These are phyloP conservation scores for Helotiales sp. DNA, from an alignment of 2,329 filamentous ascomycete genomes.

Conservation along the genomic window DNA sequence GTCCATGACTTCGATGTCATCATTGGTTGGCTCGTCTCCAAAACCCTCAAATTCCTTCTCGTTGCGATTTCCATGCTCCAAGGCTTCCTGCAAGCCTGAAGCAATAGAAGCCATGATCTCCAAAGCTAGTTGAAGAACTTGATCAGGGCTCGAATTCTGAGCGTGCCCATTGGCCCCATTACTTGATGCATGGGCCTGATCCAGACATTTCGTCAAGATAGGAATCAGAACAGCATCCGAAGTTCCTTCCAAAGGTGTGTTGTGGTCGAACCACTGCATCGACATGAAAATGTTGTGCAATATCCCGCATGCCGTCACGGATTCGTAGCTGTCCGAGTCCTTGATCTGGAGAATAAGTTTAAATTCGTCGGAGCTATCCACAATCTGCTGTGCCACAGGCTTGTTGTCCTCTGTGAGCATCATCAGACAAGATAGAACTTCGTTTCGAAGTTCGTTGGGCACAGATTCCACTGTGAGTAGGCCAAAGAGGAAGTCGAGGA, in stretches of 20 bases:
- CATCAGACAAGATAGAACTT: slow-evolving; percentile 55
- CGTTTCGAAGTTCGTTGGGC: slow-evolving; percentile 41
- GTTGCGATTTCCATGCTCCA: slow-evolving; percentile 45
- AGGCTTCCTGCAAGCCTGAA: slow-evolving; percentile 54
- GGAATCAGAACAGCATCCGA: slow-evolving; percentile 53
- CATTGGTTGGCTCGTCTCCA: slow-evolving; percentile 26
- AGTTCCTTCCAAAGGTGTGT: slow-evolving; percentile 47
- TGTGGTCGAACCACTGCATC: slow-evolving; percentile 53
- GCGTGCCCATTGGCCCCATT: slow-evolving; percentile 25
- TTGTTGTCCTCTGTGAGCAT: slow-evolving; percentile 61
- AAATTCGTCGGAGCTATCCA: slow-evolving; percentile 51
- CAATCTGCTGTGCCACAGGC: slow-evolving; percentile 52
- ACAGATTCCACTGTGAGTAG: slow-evolving; percentile 45
- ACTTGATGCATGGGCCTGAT: slow-evolving; percentile 18
- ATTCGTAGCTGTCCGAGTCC: slow-evolving; percentile 47
- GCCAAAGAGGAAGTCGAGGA: slow-evolving; percentile 55
- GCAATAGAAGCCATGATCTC: slow-evolving; percentile 66
- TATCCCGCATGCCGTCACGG: slow-evolving; percentile 58
- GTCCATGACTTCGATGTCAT: slow-evolving; percentile 37
- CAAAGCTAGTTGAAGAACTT: slow-evolving; percentile 47
- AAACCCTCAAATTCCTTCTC: slow-evolving; percentile 43
- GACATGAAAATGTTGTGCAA: slow-evolving; percentile 62
- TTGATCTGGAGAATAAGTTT: slow-evolving; percentile 50
- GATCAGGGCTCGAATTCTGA: slow-evolving; percentile 29
- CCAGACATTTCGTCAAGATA: slow-evolving; percentile 38